A percentile compares a stretch with the other conserved stretches of the same genome.
Conservation (phyloP, 106 monocot genomes). For the Allium sativum region DNA sequence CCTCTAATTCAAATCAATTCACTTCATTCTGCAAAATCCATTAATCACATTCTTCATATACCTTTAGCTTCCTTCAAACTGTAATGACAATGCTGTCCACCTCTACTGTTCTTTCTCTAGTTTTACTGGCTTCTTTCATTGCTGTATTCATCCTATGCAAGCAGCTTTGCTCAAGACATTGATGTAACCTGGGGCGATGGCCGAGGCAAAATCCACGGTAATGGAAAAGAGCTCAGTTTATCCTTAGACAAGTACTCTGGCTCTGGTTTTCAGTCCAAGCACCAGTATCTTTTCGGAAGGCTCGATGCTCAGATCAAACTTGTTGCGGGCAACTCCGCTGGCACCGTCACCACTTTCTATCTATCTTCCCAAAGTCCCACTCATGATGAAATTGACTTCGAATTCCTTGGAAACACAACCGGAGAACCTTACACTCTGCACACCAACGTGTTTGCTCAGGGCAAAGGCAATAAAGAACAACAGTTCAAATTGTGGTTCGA, state of each 20-base stretch:
- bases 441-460: too few relatives aligned
- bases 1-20: background rate
- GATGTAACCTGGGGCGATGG: background rate
- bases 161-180: background rate
- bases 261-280: constrained; percentile 10
- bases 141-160: background rate
- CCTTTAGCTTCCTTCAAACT: background rate
- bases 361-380: constrained; percentile 4
- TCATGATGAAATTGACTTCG: constrained; percentile 25
- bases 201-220: background rate
- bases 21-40: too few relatives aligned
- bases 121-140: background rate
- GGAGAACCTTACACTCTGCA: too few relatives aligned
- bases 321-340: background rate
- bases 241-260: constrained; percentile 9
- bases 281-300: background rate
- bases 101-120: background rate
- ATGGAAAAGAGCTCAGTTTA: constrained; percentile 4
- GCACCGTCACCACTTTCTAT: background rate
- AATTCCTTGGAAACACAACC: background rate
- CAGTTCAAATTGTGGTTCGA: too few relatives aligned
- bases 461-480: too few relatives aligned
- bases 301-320: constrained; percentile 10
- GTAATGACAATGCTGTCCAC: background rate
- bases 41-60: background rate